Evolutionary conservation across 345 rosid species (phyloP).

Genomic region (Bruguiera sexangula): DNA sequence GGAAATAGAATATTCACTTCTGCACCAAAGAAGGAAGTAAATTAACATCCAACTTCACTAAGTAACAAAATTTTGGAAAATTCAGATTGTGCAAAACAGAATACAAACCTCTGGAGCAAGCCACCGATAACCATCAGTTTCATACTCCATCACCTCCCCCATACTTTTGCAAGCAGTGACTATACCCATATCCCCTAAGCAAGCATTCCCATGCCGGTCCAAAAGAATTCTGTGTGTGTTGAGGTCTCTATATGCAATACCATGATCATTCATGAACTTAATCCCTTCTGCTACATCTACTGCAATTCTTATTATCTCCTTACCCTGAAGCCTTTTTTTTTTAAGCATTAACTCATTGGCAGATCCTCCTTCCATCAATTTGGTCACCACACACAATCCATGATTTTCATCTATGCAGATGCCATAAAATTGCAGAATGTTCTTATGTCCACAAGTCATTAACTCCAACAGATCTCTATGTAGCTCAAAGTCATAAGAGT

Average conservation of each 20-base stretch:
- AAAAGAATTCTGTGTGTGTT: conserved; percentile 71
- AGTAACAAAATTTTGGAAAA: too few relatives aligned
- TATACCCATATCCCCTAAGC: conserved; percentile 86
- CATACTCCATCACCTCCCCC: conserved; percentile 84
- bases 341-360: conserved; percentile 67
- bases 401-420: conserved; percentile 85
- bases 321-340: conserved; percentile 74
- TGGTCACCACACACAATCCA: conserved; percentile 84
- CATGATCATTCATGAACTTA: conserved; percentile 81
- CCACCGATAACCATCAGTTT: conserved; percentile 98
- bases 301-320: conserved; percentile 72
- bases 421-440: conserved; percentile 73
- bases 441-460: conserved; percentile 91
- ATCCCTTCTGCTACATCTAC: conserved; percentile 77
- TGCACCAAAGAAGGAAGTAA: not conserved
- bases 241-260: conserved; percentile 74
- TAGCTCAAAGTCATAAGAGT: conserved; percentile 73
- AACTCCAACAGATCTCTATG: conserved; percentile 78
- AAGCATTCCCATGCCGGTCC: conserved; percentile 82
- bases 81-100: conserved; percentile 12
- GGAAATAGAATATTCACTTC: not conserved
- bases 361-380: conserved; percentile 93
- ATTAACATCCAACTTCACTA: too few relatives aligned
- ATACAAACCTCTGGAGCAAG: conserved; percentile 91
- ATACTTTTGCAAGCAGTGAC: conserved; percentile 82